Percentiles rank a stretch among this genome's conserved stretches.
Evolutionary conservation across 306 rosid genomes (phyloP).

Genomic region (Trifolium fragiferum): DNA sequence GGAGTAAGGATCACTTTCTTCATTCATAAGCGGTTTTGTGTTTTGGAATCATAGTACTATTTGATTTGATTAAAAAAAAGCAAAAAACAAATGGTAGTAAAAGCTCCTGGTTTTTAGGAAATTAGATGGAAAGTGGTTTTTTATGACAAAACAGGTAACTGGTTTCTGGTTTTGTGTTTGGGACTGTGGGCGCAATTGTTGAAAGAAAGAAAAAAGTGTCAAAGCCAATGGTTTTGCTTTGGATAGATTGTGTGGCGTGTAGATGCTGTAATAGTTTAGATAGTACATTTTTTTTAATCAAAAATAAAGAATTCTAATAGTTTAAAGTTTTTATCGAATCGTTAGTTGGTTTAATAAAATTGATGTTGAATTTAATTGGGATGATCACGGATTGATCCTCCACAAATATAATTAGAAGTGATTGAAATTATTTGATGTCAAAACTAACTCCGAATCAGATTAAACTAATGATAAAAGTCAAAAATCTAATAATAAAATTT

Average conservation of each 20-base stretch:
- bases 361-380: too few species aligned
- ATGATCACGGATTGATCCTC: too few species aligned
- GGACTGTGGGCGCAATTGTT: slow-evolving; percentile 57
- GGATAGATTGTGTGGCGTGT: slow-evolving; percentile 18
- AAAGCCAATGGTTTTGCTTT: slow-evolving; percentile 59
- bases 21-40: slow-evolving; percentile 21
- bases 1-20: slow-evolving; percentile 47
- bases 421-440: too few species aligned
- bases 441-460: too few species aligned
- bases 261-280: neutral
- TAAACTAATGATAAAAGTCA: too few species aligned
- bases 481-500: too few species aligned
- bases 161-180: slow-evolving; percentile 49
- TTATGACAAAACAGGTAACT: slow-evolving; percentile 37
- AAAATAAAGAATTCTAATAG: too few species aligned
- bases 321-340: too few species aligned
- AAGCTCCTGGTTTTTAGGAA: slow-evolving; percentile 92
- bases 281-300: too few species aligned
- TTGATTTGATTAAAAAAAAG: neutral
- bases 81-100: slow-evolving; percentile 22
- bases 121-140: slow-evolving; percentile 43
- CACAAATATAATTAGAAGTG: too few species aligned
- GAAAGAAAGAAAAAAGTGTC: neutral
- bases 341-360: too few species aligned
- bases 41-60: slow-evolving; percentile 10